phyloP scores from a whole-genome alignment of 352 stramenopile species.

The Phytophthora fragariae region DNA sequence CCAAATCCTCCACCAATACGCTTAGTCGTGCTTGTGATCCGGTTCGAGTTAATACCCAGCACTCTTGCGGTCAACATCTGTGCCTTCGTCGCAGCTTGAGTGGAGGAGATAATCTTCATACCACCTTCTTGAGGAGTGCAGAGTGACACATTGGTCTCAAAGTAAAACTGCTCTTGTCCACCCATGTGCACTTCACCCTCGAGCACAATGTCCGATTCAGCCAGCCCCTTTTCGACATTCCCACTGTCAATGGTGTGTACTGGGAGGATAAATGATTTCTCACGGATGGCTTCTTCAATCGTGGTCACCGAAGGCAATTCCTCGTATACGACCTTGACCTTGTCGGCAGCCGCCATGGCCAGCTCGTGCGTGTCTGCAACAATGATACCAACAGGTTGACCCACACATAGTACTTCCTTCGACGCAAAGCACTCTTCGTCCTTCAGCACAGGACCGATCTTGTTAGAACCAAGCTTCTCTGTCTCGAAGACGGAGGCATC shows the following conservation, averaged over 20 bases:
- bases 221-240: constrained; percentile 78
- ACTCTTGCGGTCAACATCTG: constrained; percentile 92
- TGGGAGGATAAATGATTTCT: constrained; percentile 90
- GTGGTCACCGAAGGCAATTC: constrained; percentile 91
- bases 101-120: constrained; percentile 95
- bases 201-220: constrained; percentile 75
- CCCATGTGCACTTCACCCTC: constrained; percentile 91
- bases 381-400: constrained; percentile 85
- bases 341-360: constrained; percentile 77
- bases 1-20: constrained; percentile 97
- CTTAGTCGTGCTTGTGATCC: constrained; percentile 94
- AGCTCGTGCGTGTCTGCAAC: constrained; percentile 85
- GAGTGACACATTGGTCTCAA: constrained; percentile 92
- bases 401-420: constrained; percentile 72
- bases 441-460: constrained; percentile 81
- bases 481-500: constrained; percentile 79
- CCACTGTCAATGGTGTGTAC: constrained; percentile 88
- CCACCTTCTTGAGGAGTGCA: constrained; percentile 86
- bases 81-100: constrained; percentile 94
- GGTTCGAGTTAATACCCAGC: constrained; percentile 89
- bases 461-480: constrained; percentile 72
- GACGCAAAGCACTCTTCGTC: constrained; percentile 91
- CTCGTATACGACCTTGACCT: constrained; percentile 92
- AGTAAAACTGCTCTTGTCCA: constrained; percentile 97
- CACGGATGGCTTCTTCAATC: constrained; percentile 95